Conservation (phyloP, 2,329 filamentous ascomycete genomes). For the Sphaceloma murrayae region DNA sequence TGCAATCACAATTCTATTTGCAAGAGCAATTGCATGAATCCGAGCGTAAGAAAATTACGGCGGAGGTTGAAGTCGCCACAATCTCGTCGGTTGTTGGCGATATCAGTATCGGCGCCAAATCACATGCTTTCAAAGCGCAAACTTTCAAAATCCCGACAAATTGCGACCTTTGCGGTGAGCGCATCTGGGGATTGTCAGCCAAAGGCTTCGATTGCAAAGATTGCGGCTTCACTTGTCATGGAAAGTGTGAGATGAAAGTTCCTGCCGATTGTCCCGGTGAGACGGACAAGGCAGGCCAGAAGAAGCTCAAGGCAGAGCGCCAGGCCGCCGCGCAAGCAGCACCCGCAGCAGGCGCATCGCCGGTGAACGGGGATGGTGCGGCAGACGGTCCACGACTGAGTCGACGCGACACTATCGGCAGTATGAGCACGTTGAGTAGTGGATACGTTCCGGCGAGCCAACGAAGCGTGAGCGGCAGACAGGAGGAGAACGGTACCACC, state of each 20-base stretch:
- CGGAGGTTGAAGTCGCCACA: slow-evolving; percentile 85
- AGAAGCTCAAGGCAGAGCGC: slow-evolving; percentile 78
- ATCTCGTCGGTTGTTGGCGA: slow-evolving; percentile 89
- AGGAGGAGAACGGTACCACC: slow-evolving; percentile 33
- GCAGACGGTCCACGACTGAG: slow-evolving; percentile 58
- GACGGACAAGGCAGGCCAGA: slow-evolving; percentile 86
- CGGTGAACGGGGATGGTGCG: slow-evolving; percentile 19
- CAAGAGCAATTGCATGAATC: slow-evolving; percentile 79
- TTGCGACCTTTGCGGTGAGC: slow-evolving; percentile 90
- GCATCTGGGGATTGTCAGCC: slow-evolving; percentile 92
- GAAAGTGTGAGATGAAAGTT: slow-evolving; percentile 98
- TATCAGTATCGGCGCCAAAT: slow-evolving; percentile 81
- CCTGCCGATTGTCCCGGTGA: slow-evolving; percentile 92
- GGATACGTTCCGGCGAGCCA: slow-evolving; percentile 74
- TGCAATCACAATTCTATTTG: slow-evolving; percentile 70
- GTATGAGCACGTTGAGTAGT: slow-evolving; percentile 62
- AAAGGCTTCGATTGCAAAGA: slow-evolving; percentile 95
- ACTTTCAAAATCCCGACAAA: slow-evolving; percentile 99
- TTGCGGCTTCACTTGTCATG: slow-evolving; percentile 96
- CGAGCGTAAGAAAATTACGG: slow-evolving; percentile 73
- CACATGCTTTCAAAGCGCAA: slow-evolving; percentile 96
- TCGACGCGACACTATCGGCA: slow-evolving; percentile 81
- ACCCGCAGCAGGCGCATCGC: slow-evolving; percentile 2
- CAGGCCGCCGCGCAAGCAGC: slow-evolving; percentile 64
- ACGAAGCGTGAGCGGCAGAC: slow-evolving; percentile 57